phyloP scores from a whole-genome alignment of 768 basidiomycete species.

The Lentinula edodes region DNA sequence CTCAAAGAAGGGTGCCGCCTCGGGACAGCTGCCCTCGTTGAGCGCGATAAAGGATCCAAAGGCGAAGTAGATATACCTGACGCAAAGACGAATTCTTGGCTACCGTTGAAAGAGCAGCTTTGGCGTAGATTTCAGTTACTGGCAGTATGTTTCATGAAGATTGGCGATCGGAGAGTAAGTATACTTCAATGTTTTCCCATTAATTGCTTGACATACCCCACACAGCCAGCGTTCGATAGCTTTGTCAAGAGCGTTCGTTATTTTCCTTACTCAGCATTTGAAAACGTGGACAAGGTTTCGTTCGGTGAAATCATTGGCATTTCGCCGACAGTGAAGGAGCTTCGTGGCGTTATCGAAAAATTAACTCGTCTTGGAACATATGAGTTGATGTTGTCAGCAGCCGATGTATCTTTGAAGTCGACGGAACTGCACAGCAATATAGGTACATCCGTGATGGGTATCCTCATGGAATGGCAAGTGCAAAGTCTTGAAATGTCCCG shows the following conservation, averaged over 20 bases:
- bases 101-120: constrained; percentile 57
- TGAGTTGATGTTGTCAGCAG: constrained; percentile 54
- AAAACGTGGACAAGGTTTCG: constrained; percentile 21
- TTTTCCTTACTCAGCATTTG: constrained; percentile 49
- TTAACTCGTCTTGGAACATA: constrained; percentile 62
- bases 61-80: constrained; percentile 17
- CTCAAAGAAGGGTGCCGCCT: constrained; percentile 54
- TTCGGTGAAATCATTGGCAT: constrained; percentile 32
- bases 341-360: constrained; percentile 56
- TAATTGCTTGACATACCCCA: not conserved
- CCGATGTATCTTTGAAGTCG: constrained; percentile 41
- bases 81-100: constrained; percentile 42
- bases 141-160: constrained; percentile 72
- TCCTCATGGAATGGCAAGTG: constrained; percentile 59
- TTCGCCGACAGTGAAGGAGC: constrained; percentile 43
- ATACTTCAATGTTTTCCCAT: constrained; percentile 4
- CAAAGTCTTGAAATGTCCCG: constrained; percentile 45
- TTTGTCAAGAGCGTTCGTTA: constrained; percentile 44
- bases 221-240: constrained; percentile 56
- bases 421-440: constrained; percentile 5
- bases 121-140: constrained; percentile 77
- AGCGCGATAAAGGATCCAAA: constrained; percentile 1
- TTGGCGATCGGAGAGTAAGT: constrained; percentile 69
- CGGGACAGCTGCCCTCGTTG: constrained; percentile 42
- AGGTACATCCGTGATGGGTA: constrained; percentile 36